Conservation (phyloP, 345 rosid species). For the Cardamine occulta region DNA sequence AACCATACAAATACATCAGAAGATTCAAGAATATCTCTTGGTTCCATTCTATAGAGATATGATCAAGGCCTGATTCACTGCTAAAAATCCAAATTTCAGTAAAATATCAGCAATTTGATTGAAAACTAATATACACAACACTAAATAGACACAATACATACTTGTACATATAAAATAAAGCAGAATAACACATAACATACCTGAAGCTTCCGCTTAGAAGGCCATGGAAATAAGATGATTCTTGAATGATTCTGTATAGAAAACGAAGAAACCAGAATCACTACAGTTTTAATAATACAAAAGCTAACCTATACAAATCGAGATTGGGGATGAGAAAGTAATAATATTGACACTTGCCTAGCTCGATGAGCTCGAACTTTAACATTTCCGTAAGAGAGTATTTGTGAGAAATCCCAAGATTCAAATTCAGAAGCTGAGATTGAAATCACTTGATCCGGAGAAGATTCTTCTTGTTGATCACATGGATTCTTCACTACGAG, state of each 20-base stretch:
- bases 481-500: slow-evolving; percentile 46
- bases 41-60: slow-evolving; percentile 59
- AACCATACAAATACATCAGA: slow-evolving; percentile 57
- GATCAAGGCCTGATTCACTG: slow-evolving; percentile 60
- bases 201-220: slow-evolving; percentile 73
- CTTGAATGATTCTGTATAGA: slow-evolving; percentile 51
- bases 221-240: slow-evolving; percentile 66
- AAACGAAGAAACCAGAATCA: background rate
- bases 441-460: slow-evolving; percentile 24
- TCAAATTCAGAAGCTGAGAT: slow-evolving; percentile 54
- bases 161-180: slow-evolving; percentile 4
- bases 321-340: slow-evolving; percentile 3
- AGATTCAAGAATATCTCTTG: slow-evolving; percentile 54
- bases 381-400: slow-evolving; percentile 50
- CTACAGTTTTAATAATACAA: background rate
- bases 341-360: slow-evolving; percentile 42
- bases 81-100: slow-evolving; percentile 33
- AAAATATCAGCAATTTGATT: background rate
- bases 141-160: background rate
- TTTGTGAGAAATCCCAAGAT: slow-evolving; percentile 52
- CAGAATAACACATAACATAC: slow-evolving; percentile 34
- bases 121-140: background rate
- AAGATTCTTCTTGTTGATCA: slow-evolving; percentile 30
- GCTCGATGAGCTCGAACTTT: slow-evolving; percentile 54
- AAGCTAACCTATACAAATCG: background rate